A percentile compares a stretch with the other conserved stretches of the same genome.
phyloP scores from a whole-genome alignment of 2,329 filamentous ascomycete genomes.

The Hymenoscyphus linearis region DNA sequence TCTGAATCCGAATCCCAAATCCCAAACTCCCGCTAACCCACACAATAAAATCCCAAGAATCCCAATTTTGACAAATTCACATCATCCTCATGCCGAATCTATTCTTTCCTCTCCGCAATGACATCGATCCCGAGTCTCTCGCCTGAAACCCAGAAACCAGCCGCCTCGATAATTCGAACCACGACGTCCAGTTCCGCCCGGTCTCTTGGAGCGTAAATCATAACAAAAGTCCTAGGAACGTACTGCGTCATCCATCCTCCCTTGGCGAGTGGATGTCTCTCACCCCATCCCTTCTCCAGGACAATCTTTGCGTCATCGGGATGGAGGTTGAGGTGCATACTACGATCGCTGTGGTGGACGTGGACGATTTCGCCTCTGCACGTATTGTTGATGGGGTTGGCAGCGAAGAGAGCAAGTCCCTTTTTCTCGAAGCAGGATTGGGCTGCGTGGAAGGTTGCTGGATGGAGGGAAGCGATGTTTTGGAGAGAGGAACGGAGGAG shows the following conservation, averaged over 20 bases:
- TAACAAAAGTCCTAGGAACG: constrained; percentile 69
- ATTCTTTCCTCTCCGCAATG: neutral
- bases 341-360: constrained; percentile 70
- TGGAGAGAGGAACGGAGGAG: constrained; percentile 49
- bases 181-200: constrained; percentile 63
- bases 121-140: constrained; percentile 21
- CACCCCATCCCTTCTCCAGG: constrained; percentile 72
- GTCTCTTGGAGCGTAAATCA: constrained; percentile 75
- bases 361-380: constrained; percentile 81
- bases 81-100: neutral
- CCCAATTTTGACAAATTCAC: neutral
- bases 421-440: constrained; percentile 80
- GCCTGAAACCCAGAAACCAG: constrained; percentile 58
- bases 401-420: constrained; percentile 68
- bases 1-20: neutral
- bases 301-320: constrained; percentile 70
- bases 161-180: constrained; percentile 65
- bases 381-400: constrained; percentile 59
- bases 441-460: constrained; percentile 50
- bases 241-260: constrained; percentile 62
- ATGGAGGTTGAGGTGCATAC: constrained; percentile 75
- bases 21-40: neutral
- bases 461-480: constrained; percentile 42
- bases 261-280: constrained; percentile 62
- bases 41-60: neutral